Conservation (phyloP, 192 early-diverging fungal species). For the Coemansia erecta region DNA sequence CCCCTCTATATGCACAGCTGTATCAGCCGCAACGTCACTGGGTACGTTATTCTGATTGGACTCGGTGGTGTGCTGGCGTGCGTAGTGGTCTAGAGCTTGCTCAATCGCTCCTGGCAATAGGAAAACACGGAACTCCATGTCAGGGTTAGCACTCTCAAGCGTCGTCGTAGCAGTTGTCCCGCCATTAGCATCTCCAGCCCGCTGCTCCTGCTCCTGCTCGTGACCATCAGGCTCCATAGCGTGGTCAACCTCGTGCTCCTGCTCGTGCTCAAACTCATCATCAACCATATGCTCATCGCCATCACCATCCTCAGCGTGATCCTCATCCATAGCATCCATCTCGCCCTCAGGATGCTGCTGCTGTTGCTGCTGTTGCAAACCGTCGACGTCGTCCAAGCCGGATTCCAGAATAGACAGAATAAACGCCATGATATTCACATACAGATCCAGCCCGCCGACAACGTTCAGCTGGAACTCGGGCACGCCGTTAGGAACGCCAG, state of each 20-base stretch:
- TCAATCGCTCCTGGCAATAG: conserved; percentile 45
- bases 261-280: no score
- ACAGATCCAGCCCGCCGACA: conserved; percentile 4
- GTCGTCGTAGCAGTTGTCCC: neutral
- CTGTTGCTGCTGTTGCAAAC: neutral
- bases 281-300: no score
- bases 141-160: neutral
- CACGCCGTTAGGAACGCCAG: neutral
- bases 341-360: neutral
- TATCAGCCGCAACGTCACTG: neutral
- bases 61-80: conserved; percentile 1
- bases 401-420: conserved; percentile 21
- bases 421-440: conserved; percentile 15
- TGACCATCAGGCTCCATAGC: neutral
- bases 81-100: conserved; percentile 28
- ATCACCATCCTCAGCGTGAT: no score
- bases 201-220: neutral
- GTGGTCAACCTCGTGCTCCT: neutral
- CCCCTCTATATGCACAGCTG: neutral
- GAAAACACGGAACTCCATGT: conserved; percentile 41
- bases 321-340: neutral
- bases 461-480: conserved; percentile 10
- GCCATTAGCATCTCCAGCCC: neutral
- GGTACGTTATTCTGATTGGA: neutral
- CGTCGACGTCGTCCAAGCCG: neutral